phyloP scores from a whole-genome alignment of 306 rosid species.

The Vigna trinervia region DNA sequence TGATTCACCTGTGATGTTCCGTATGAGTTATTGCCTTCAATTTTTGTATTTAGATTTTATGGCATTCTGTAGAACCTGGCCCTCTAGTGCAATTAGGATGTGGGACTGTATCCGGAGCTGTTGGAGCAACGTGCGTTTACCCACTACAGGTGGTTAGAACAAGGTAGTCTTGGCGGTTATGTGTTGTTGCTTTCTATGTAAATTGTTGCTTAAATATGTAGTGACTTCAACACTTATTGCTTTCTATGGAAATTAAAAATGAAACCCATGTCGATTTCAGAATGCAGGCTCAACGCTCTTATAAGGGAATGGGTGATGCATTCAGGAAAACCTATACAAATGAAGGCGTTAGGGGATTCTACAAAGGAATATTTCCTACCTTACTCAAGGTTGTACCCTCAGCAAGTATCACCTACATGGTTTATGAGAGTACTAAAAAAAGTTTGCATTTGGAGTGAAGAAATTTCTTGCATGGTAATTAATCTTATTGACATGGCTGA shows the following conservation, averaged over 20 bases:
- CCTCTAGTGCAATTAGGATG: conserved; percentile 93
- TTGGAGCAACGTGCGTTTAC: conserved; percentile 96
- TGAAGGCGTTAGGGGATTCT: conserved; percentile 87
- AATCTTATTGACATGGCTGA: conserved; percentile 59
- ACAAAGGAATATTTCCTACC: conserved; percentile 93
- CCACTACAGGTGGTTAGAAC: conserved; percentile 94
- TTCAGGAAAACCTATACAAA: conserved; percentile 78
- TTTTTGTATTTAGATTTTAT: conserved; percentile 44
- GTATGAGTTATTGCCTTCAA: conserved; percentile 39
- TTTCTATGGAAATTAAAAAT: conserved; percentile 34
- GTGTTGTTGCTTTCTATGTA: neutral
- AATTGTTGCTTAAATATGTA: conserved; percentile 32
- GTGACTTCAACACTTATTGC: conserved; percentile 34
- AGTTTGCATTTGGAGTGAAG: conserved; percentile 78
- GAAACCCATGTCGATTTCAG: conserved; percentile 55
- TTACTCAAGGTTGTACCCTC: conserved; percentile 95
- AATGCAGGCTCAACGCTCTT: conserved; percentile 87
- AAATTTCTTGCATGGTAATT: conserved; percentile 31
- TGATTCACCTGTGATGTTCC: conserved; percentile 42
- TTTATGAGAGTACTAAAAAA: conserved; percentile 86
- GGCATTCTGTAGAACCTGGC: conserved; percentile 74
- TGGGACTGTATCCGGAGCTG: conserved; percentile 93
- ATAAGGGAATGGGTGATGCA: conserved; percentile 83
- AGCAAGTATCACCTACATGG: conserved; percentile 94
- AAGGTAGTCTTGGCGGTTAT: conserved; percentile 59